Evolutionary conservation across 2,329 filamentous ascomycete species (phyloP), one percentile per base, ranked within the genome.

Genomic region (Calonectria hawksworthii): DNA sequence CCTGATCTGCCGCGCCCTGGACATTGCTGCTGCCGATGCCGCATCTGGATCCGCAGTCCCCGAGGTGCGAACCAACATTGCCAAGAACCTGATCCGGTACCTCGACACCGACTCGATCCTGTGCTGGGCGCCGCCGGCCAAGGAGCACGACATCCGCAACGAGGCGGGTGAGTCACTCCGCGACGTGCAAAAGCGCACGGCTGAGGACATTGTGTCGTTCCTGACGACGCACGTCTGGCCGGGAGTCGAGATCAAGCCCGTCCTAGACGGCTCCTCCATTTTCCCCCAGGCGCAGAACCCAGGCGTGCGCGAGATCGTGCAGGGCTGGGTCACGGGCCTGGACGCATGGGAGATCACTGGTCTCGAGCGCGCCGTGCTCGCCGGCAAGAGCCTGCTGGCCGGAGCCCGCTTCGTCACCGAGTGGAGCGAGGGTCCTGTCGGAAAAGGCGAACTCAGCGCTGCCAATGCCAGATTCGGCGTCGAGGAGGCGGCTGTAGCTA

Each of bases 71-170:
- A 83, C 90, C 0, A 87, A 90, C 51, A 92, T 98, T 61, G 87
- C 94, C 21, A 88, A 87, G 23, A 93, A 92, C 76, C 86, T 97
- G 67, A 91, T 99, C 89, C 91, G 94, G 61, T 99, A 99, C 85
- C 90, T 99, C 32, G 93, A 96, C 80, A 99, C 97, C 1, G 97
- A 99, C 86, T 96, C 95, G 0, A 87, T 99, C 44, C 91, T 99
- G 2, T 99, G 96, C 90, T 98, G 96, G 95, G 95, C 90, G 30
- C 89, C 91, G 51, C 87, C 88, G 2, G 87, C 89, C 1, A 86
- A 88, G 44, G 86, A 92, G 51, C 84, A 87, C 36, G 86, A 90
- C 65, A 81, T 83, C 5, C 85, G 84, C 54, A 88, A 89, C 70
- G 88, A 87, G 6, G 85, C 85, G 14, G 87, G 87, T 44, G 88